These are phyloP conservation scores for Elaeagnus macrophylla DNA, from an alignment of 306 rosid species.

Conservation along the genomic window DNA sequence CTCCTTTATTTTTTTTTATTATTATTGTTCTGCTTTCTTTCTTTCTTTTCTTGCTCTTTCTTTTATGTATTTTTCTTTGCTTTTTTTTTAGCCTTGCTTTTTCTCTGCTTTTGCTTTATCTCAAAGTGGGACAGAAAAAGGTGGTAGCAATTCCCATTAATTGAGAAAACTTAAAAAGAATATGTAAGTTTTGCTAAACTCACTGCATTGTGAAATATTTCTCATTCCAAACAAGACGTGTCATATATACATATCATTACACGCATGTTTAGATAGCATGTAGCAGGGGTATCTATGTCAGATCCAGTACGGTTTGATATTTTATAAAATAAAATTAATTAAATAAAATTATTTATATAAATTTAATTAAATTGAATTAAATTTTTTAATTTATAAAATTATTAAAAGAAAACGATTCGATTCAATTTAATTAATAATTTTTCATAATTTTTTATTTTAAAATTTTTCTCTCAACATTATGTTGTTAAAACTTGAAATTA, in stretches of 20 bases:
- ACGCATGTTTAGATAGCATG: background rate
- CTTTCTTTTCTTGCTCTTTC: constrained; percentile 28
- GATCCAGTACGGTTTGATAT: too few species aligned
- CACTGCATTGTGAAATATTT: constrained; percentile 30
- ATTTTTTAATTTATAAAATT: too few species aligned
- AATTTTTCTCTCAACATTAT: too few species aligned
- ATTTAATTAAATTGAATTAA: too few species aligned
- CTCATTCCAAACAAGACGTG: constrained; percentile 28
- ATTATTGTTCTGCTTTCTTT: constrained; percentile 40
- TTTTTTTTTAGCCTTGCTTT: constrained; percentile 40
- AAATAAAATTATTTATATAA: too few species aligned
- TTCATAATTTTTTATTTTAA: too few species aligned
- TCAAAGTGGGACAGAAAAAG: constrained; percentile 88
- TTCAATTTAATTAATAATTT: too few species aligned
- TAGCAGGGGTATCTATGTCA: constrained; percentile 1
- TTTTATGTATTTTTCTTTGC: constrained; percentile 32
- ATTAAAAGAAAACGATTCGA: too few species aligned
- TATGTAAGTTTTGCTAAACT: constrained; percentile 20
- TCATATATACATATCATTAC: constrained; percentile 9
- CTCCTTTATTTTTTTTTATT: constrained; percentile 30
- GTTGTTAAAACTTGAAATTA: too few species aligned
- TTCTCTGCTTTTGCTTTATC: constrained; percentile 53
- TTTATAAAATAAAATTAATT: too few species aligned
- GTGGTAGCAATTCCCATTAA: constrained; percentile 46
- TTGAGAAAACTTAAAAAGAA: constrained; percentile 35